Evolutionary conservation across 192 early-diverging fungal genomes (phyloP).

Genomic region (Linnemannia zychae): DNA sequence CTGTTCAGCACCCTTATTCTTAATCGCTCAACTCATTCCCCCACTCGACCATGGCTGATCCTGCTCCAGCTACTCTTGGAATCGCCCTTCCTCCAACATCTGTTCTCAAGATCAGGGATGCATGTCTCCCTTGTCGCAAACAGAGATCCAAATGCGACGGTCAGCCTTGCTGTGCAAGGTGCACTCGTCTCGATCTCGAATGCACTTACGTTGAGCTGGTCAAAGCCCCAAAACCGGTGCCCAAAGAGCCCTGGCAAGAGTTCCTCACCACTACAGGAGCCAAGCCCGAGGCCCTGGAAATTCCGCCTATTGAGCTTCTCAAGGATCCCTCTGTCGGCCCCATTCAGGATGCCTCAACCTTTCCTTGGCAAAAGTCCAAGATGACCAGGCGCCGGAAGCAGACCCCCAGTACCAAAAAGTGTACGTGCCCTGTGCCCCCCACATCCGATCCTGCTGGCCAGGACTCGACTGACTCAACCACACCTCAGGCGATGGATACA

Average conservation of each 20-base stretch:
- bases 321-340: conserved; percentile 32
- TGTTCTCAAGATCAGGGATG: conserved; percentile 55
- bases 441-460: conserved; percentile 46
- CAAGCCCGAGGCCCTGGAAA: conserved; percentile 48
- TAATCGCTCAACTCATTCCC: not conserved
- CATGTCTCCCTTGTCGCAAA: conserved; percentile 54
- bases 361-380: conserved; percentile 54
- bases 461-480: conserved; percentile 19
- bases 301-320: conserved; percentile 30
- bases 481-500: not conserved
- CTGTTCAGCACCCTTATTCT: not conserved
- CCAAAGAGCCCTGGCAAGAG: conserved; percentile 55
- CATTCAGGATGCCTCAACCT: conserved; percentile 41
- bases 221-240: conserved; percentile 33
- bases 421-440: conserved; percentile 36
- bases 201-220: conserved; percentile 55
- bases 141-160: conserved; percentile 56
- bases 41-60: conserved; percentile 29
- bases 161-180: conserved; percentile 45
- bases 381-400: conserved; percentile 44
- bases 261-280: conserved; percentile 49
- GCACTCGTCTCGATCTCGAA: conserved; percentile 53
- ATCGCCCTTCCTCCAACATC: conserved; percentile 50
- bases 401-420: conserved; percentile 21
- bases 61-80: conserved; percentile 44